Evolutionary conservation across 805 yeast genomes (phyloP).

Genomic region (Priceomyces castillae): DNA sequence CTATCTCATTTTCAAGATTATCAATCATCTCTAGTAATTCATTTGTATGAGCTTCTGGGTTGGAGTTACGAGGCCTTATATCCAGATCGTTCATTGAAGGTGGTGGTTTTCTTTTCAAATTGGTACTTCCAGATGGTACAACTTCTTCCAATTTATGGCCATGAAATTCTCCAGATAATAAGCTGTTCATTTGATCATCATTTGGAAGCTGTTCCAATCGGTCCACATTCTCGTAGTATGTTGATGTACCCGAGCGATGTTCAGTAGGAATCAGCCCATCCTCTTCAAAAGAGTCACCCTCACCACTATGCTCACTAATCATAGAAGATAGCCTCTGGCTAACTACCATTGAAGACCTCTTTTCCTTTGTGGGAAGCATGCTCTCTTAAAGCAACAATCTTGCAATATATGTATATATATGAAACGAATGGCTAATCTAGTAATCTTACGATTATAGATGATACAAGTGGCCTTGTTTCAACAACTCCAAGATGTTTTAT

Average conservation of each 20-base stretch:
- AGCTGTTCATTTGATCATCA: too few relatives aligned
- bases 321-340: background rate
- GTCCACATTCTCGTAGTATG: background rate
- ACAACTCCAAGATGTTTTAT: background rate
- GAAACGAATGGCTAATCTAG: background rate
- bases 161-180: background rate
- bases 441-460: background rate
- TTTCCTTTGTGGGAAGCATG: background rate
- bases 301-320: background rate
- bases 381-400: background rate
- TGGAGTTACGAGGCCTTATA: background rate
- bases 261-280: background rate
- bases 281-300: background rate
- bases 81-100: constrained; percentile 4
- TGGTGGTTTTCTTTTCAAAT: constrained; percentile 9
- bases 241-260: background rate
- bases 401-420: background rate
- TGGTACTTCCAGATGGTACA: background rate
- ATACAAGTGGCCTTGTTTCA: background rate
- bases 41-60: constrained; percentile 1
- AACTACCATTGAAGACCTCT: background rate
- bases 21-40: constrained; percentile 22
- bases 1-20: constrained; percentile 23
- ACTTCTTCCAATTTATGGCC: background rate
- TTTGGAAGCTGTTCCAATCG: background rate